Evolutionary conservation across 192 early-diverging fungal species (phyloP).

Genomic region (Mortierella antarctica): DNA sequence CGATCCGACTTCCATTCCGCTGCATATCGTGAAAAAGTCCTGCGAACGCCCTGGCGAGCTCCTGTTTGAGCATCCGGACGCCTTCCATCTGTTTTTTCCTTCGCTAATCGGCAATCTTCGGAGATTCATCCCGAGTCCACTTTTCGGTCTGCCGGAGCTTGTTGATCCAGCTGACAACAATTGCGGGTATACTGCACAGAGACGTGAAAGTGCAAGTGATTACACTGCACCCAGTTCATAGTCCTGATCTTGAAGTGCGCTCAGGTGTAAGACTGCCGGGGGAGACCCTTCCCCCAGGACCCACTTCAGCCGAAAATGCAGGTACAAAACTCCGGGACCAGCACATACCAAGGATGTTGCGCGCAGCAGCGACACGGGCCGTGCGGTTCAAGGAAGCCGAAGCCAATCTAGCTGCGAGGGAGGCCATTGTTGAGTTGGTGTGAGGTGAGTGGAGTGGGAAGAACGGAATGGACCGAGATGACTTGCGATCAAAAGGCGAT

Average conservation of each 20-base stretch:
- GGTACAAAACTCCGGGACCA: neutral
- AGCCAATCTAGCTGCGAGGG: slow-evolving; percentile 43
- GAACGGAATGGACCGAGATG: neutral
- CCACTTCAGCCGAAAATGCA: neutral
- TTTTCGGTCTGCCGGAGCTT: too few species aligned
- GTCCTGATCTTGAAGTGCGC: neutral
- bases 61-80: too few species aligned
- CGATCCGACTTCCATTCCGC: too few species aligned
- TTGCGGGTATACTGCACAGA: too few species aligned
- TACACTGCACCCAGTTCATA: neutral
- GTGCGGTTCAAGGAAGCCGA: slow-evolving; percentile 44
- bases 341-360: slow-evolving; percentile 51
- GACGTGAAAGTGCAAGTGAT: neutral
- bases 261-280: neutral
- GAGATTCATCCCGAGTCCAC: too few species aligned
- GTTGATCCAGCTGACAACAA: too few species aligned
- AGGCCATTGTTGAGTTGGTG: slow-evolving; percentile 26
- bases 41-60: too few species aligned
- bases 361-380: slow-evolving; percentile 43
- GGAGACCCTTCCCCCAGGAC: neutral
- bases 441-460: slow-evolving; percentile 8
- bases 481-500: too few species aligned
- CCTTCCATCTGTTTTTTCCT: too few species aligned
- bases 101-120: too few species aligned
- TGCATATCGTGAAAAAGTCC: too few species aligned